Base-by-base conservation (phyloP, 106 monocot species). In the Iris macrosiphon region DNA sequence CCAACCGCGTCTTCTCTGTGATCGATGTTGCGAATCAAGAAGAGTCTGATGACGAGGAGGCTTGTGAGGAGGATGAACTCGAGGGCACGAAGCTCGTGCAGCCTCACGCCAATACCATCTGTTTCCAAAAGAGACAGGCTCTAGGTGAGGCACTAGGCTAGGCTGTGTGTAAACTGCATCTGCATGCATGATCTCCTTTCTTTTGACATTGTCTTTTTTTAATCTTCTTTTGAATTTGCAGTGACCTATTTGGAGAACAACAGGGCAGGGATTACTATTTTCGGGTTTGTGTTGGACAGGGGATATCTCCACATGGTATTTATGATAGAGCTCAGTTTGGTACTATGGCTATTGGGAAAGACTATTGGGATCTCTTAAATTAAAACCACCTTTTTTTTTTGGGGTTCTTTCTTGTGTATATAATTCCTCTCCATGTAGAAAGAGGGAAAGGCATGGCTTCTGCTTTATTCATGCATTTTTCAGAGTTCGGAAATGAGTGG, bases 71-170 rank as follows among this genome's bases (percentile, higher is more conserved):
- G 3, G 80, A 77, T 26, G 74, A 71, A 7, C 50, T 77, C 12
- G 86, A 79, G 28, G 70, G 67, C 66, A 71, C 76, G 0, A 61
- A 71, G 23, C 40, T 78, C 5, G 30, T 82, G 15, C 55, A 52
- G 4, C 76, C 79, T 9, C 70, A 60, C 10, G 63, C 61, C 15
- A 63, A 68, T 47, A 77, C 79, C 31, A 57, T 92, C 29, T 74
- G 86, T 26, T 93, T 83, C 38, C 87, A 93, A 93, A 93, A 93
- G 65, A 77, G 87, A 61, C 93, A 93, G 55, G 93, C 93, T 7
- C 71, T 87, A n/a, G 87, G 87, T 93, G 32, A 53, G 52, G 18
- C 17, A 53, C 4, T 1, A n/a, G 9, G 7, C 9, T 53, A 53
- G 0, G 13, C 19, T 2, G n/a, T n/a, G n/a, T n/a, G n/a, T n/a